These are phyloP conservation scores for Penicillium glabrum DNA, from an alignment of 2,329 filamentous ascomycete genomes.

Conservation along the genomic window DNA sequence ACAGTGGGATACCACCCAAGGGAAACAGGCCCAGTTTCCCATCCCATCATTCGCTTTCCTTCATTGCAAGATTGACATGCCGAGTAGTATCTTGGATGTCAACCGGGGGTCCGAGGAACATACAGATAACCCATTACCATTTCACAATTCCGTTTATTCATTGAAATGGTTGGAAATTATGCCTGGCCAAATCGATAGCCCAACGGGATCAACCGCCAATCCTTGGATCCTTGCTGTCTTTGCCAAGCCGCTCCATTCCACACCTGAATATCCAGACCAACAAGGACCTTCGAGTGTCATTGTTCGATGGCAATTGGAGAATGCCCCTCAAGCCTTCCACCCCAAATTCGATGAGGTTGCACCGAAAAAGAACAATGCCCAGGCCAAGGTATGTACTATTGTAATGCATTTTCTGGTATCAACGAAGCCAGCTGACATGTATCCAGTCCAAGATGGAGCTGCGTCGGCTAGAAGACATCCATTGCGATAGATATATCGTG, in stretches of 20 bases:
- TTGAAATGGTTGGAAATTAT: constrained; percentile 76
- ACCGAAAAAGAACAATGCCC: constrained; percentile 59
- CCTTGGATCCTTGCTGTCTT: constrained; percentile 73
- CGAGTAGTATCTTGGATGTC: constrained; percentile 30
- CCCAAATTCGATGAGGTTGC: constrained; percentile 75
- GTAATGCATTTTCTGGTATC: neutral
- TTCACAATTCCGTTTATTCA: constrained; percentile 49
- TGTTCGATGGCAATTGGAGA: constrained; percentile 76
- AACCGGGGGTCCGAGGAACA: constrained; percentile 24
- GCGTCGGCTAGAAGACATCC: constrained; percentile 65
- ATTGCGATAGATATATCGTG: constrained; percentile 69
- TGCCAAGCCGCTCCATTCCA: constrained; percentile 57
- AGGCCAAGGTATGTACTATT: constrained; percentile 33
- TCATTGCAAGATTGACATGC: constrained; percentile 39
- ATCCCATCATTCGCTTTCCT: constrained; percentile 38
- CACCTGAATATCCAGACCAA: constrained; percentile 55
- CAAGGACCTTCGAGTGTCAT: constrained; percentile 72
- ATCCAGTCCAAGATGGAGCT: constrained; percentile 52
- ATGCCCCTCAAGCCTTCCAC: constrained; percentile 67
- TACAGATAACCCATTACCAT: constrained; percentile 21
- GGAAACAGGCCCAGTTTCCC: constrained; percentile 33
- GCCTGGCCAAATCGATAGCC: constrained; percentile 62
- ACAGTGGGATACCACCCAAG: constrained; percentile 51
- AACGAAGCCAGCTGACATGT: constrained; percentile 17
- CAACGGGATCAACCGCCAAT: constrained; percentile 54